Base-by-base conservation (phyloP, 2,329 filamentous ascomycete species). In the Talaromyces marneffei region DNA sequence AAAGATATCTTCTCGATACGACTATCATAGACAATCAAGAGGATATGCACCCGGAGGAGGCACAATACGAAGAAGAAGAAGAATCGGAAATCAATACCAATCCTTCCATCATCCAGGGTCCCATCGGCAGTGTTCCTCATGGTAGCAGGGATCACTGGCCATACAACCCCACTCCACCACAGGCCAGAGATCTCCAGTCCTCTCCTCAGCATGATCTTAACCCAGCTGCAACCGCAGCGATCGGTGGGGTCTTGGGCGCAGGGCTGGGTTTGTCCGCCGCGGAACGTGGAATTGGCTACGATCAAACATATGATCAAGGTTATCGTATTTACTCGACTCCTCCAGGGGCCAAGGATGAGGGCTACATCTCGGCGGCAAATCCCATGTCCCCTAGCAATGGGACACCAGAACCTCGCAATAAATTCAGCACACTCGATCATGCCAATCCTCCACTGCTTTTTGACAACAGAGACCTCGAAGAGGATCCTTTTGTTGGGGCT, bases 291-390 rank as follows among this genome's bases (percentile, higher is more conserved):
- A 18, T 25, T 8, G 81, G 84, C 65, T 81, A 86, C 60, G 83
- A 86, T 44, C 80, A 83, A 10, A 85, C 87, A 20, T 86, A 89
- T 55, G 84, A 87, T 39, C 88, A 85, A 82, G 83, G 69, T 55
- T 78, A 78, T 18, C 72, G 73, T 20, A 66, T 67, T 72, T 78
- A 66, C 80, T 83, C 74, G 71, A 82, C 72, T 75, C 83, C 66
- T 77, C 84, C 73, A 81, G 87, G 82, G 62, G 84, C 79, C 63
- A 90, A 87, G 72, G 91, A 97, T 70, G 93, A 97, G 78, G 93
- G 92, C 7, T 97, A 97, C 76, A 92, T 93, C 66, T 96, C 93
- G 25, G 91, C 85, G 67, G 82, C 82, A 35, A 84, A 86, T 69
- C 82, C 79, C 64, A 80, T 83, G 65, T 82, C 80, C 55, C 76